Conservation (phyloP, 345 rosid genomes). For the Cardamine resedifolia region DNA sequence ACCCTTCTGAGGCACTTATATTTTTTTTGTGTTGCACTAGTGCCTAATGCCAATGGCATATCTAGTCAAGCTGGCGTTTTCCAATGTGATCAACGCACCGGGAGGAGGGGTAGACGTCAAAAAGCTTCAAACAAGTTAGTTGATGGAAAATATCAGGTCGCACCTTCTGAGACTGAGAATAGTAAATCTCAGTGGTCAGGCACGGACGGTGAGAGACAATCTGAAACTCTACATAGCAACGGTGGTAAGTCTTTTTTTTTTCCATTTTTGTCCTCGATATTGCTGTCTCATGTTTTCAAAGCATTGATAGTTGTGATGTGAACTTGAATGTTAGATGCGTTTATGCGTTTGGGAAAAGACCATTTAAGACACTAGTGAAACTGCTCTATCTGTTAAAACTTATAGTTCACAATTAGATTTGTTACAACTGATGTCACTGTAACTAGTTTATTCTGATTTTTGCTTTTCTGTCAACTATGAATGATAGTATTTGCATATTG, state of each 20-base stretch:
- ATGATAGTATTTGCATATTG: neutral
- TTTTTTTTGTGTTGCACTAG: constrained; percentile 37
- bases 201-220: constrained; percentile 32
- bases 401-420: neutral
- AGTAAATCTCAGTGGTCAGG: constrained; percentile 40
- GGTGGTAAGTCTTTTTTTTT: constrained; percentile 43
- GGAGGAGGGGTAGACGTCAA: constrained; percentile 79
- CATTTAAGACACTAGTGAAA: no score
- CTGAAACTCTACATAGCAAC: constrained; percentile 31
- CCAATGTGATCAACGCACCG: constrained; percentile 50
- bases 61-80: constrained; percentile 47
- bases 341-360: neutral
- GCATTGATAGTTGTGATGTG: neutral
- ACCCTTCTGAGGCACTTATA: constrained; percentile 20
- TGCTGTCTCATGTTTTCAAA: constrained; percentile 4
- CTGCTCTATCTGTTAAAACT: neutral
- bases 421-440: neutral
- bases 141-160: constrained; percentile 50
- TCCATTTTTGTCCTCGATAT: constrained; percentile 1
- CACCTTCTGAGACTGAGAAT: constrained; percentile 52
- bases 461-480: constrained; percentile 5
- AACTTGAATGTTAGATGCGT: no score
- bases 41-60: constrained; percentile 43
- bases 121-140: constrained; percentile 55
- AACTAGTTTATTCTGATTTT: neutral